These are phyloP conservation scores for Plectranthus barbatus DNA, from an alignment of 257 asterid species.

Conservation along the genomic window DNA sequence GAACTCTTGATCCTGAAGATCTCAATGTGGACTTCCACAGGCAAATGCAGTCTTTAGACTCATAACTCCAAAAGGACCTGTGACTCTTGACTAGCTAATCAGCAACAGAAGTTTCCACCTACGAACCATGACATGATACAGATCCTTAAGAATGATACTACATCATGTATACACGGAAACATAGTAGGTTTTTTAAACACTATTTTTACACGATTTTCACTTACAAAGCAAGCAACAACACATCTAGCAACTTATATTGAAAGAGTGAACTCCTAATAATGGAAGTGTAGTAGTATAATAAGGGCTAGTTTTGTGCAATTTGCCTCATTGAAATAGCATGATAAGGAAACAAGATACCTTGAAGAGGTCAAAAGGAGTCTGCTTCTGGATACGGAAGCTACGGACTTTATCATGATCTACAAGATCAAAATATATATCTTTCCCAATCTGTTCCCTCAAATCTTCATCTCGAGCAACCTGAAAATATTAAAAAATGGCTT, in stretches of 20 bases:
- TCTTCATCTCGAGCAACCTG: constrained; percentile 99
- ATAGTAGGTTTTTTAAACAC: neutral
- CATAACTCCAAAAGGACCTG: neutral
- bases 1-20: neutral
- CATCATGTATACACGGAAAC: constrained; percentile 1
- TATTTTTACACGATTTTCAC: neutral
- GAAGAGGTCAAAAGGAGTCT: constrained; percentile 65
- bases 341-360: constrained; percentile 47
- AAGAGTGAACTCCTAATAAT: neutral
- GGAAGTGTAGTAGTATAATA: neutral
- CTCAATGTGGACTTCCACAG: neutral
- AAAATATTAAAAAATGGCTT: constrained; percentile 15
- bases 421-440: constrained; percentile 83
- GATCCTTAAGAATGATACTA: neutral
- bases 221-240: neutral
- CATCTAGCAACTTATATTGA: constrained; percentile 5
- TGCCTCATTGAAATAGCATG: constrained; percentile 6
- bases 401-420: constrained; percentile 97
- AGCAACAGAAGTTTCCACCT: neutral
- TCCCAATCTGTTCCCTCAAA: constrained; percentile 84
- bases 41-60: neutral
- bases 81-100: neutral
- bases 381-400: constrained; percentile 88
- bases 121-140: neutral
- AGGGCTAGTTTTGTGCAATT: neutral